A percentile compares a stretch with the other conserved stretches of the same genome.
Conservation (phyloP, 495 filamentous ascomycete genomes). For the Tuber melanosporum region DNA sequence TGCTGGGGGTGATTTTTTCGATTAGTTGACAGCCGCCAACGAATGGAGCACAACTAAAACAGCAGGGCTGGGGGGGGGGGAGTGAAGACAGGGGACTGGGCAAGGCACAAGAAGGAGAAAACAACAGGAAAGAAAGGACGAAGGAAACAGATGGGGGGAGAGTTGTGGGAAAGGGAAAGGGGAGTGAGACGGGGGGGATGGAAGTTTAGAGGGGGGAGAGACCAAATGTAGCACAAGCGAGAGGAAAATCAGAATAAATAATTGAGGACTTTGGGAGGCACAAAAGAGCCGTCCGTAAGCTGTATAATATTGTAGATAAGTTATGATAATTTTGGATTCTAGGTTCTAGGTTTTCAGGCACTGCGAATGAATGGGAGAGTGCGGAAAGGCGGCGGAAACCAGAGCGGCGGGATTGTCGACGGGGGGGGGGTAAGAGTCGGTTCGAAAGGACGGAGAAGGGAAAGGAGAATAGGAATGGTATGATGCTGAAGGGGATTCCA, state of each 20-base stretch:
- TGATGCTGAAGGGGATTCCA: background rate
- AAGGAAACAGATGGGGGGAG: conserved; percentile 9
- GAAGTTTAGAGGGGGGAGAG: background rate
- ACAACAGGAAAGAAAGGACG: conserved; percentile 31
- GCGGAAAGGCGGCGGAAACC: background rate
- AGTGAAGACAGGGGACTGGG: conserved; percentile 26
- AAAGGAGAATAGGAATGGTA: conserved; percentile 7
- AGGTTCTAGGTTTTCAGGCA: background rate
- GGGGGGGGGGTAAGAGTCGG: background rate
- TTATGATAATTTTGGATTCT: conserved; percentile 2
- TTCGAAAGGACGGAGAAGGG: conserved; percentile 10
- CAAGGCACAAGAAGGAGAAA: conserved; percentile 33
- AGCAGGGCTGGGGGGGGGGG: conserved; percentile 32
- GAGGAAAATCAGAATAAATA: background rate
- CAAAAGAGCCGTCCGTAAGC: conserved; percentile 5
- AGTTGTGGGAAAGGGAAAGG: conserved; percentile 13
- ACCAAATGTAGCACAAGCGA: background rate
- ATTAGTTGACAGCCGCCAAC: conserved; percentile 37
- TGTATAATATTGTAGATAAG: conserved; percentile 4
- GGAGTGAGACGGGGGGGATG: conserved; percentile 6
- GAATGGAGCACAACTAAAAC: conserved; percentile 38
- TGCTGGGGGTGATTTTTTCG: conserved; percentile 36
- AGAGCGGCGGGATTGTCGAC: background rate
- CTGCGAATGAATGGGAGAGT: background rate
- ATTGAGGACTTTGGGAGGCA: conserved; percentile 1